phyloP scores from a whole-genome alignment of 148 eudicot species.

The Selenicereus undatus region DNA sequence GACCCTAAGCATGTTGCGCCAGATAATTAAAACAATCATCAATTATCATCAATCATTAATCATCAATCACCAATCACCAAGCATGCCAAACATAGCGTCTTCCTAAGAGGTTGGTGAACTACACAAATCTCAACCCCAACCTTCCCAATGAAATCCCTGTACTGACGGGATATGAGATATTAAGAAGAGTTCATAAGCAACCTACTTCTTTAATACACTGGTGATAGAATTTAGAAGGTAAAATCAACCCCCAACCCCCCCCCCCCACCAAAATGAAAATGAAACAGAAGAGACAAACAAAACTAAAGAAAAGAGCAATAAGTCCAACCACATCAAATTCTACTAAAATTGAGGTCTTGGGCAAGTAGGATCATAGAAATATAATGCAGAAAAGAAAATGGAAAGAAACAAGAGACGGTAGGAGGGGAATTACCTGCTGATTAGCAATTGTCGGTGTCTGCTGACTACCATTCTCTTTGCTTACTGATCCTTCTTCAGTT shows the following conservation, averaged over 20 bases:
- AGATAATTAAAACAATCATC: constrained; percentile 1
- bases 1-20: background rate
- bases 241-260: too few species aligned
- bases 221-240: background rate
- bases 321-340: too few species aligned
- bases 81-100: background rate
- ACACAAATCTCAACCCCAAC: background rate
- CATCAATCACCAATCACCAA: background rate
- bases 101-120: background rate
- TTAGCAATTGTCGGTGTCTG: constrained; percentile 16
- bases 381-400: too few species aligned
- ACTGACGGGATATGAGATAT: background rate
- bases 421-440: constrained; percentile 23
- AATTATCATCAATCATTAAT: background rate
- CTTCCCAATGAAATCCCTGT: background rate
- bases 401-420: background rate
- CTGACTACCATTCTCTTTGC: constrained; percentile 7
- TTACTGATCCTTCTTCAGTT: constrained; percentile 2
- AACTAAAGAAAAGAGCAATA: too few species aligned
- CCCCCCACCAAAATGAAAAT: background rate
- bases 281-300: background rate
- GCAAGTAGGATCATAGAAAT: too few species aligned
- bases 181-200: background rate
- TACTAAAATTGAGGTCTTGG: too few species aligned
- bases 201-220: background rate